Conservation (phyloP, 768 basidiomycete genomes). For the Hysterangium stoloniferum region DNA sequence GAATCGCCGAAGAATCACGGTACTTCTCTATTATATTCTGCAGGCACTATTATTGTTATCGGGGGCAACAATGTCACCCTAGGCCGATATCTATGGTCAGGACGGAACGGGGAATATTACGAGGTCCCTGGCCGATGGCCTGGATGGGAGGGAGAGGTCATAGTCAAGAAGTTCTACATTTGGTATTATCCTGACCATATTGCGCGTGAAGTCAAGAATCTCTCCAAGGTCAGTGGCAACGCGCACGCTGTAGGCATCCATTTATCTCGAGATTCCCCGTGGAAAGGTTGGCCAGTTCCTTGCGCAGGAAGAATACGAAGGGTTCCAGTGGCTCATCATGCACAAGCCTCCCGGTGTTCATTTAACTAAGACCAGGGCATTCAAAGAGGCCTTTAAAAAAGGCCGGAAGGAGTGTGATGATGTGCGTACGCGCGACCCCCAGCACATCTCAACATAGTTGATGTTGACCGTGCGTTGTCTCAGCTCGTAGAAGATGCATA, state of each 20-base stretch:
- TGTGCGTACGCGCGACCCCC: neutral
- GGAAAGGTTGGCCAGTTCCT: conserved; percentile 2
- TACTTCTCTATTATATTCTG: too few relatives aligned
- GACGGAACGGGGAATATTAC: conserved; percentile 5
- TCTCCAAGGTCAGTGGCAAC: neutral
- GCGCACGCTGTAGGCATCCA: neutral
- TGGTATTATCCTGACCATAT: neutral
- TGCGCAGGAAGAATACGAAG: neutral
- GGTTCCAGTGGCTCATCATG: neutral
- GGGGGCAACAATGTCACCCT: neutral
- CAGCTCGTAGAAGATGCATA: conserved; percentile 2
- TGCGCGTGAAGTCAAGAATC: neutral
- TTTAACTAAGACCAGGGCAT: conserved; percentile 5
- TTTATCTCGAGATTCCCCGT: neutral
- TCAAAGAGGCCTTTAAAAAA: conserved; percentile 5
- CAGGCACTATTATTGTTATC: neutral
- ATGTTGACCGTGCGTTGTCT: neutral
- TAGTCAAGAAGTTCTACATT: conserved; percentile 3
- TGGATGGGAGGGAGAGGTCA: neutral
- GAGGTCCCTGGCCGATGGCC: conserved; percentile 1
- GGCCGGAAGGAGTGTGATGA: conserved; percentile 5
- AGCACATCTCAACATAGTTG: neutral
- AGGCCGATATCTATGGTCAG: conserved; percentile 5
- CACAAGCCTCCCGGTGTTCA: conserved; percentile 2
- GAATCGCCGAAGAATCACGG: too few relatives aligned